Conservation (phyloP, 805 yeast genomes). For the Saccharomycopsis oosterbeekiorum region DNA sequence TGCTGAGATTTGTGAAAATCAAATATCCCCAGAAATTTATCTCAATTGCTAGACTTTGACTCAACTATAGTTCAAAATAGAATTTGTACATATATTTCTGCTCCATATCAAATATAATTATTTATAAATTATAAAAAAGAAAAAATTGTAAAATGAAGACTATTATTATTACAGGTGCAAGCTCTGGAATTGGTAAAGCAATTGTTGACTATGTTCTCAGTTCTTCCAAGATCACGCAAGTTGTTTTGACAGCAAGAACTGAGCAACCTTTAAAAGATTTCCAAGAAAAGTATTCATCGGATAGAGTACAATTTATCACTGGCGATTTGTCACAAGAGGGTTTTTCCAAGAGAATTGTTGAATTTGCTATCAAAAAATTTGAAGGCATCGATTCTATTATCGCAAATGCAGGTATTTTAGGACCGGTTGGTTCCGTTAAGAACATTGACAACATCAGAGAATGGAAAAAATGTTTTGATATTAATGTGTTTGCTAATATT, state of each 20-base stretch:
- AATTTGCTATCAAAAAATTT: conserved; percentile 36
- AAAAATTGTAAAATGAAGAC: conserved; percentile 20
- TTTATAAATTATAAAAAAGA: not conserved
- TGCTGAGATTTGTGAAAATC: not conserved
- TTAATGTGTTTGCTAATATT: conserved; percentile 72
- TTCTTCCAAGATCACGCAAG: conserved; percentile 28
- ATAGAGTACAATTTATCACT: conserved; percentile 38
- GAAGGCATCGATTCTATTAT: conserved; percentile 56
- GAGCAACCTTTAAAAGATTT: conserved; percentile 36
- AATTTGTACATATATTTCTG: too few relatives aligned
- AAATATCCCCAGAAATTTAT: too few relatives aligned
- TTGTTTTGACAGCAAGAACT: conserved; percentile 70
- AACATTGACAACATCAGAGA: conserved; percentile 43
- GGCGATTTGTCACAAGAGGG: conserved; percentile 51
- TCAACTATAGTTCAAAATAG: too few relatives aligned
- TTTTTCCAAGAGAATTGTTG: conserved; percentile 32
- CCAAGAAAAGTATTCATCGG: conserved; percentile 35
- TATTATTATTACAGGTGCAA: conserved; percentile 36
- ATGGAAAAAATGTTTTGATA: conserved; percentile 60
- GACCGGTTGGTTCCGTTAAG: conserved; percentile 55
- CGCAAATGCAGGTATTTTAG: conserved; percentile 77
- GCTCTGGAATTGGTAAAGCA: conserved; percentile 73
- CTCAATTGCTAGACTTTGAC: not conserved
- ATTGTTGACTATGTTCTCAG: conserved; percentile 45
- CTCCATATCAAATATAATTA: not conserved